Evolutionary conservation across 176 grass and related monocot species (phyloP), one percentile per base, ranked within the genome.

Genomic region (Coix lacrymajobi): DNA sequence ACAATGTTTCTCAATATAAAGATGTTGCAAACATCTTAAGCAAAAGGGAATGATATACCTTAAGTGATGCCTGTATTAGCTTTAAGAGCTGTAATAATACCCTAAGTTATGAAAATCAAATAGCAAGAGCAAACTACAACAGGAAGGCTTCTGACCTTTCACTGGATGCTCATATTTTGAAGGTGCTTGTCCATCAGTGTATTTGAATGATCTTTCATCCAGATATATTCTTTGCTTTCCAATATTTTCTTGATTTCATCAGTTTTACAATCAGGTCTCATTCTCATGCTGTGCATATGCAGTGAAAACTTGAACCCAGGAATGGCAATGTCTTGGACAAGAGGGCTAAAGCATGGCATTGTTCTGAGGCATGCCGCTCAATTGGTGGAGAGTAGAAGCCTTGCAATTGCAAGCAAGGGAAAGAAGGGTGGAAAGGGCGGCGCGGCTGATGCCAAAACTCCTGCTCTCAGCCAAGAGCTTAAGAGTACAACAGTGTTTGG

Each of bases 371-470:
- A 89, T 39, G 78, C 65, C 1, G 71, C 81, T 70, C 81, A 80
- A 44, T 4, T 87, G 51, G 45, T 94, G 34, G 84, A 70, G 34
- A 82, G 40, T 13, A 89, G 87, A 91, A 49, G 84, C 6, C 86
- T 91, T 91, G 90, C 95, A 25, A 86, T 90, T 57, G 86, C 88
- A 11, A 77, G 85, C 70, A 98, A 98, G 90, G 88, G 8, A 51
- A 98, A 94, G 88, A 98, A 95, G 71, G 92, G 92, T 13, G 81
- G 86, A 54, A 98, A 95, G 79, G 90, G 89, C 15, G 92, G 81
- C 0, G 65, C 10, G 0, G 77, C 51, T 71, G 95, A 95, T 91
- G 88, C n/a, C 11, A 95, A 95, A 62, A 72, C 88, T 71, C 87
- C 92, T 86, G 86, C 39, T 3, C 85, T 97, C 30, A 95, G 78